Evolutionary conservation across 108 stramenopile species (phyloP).

Genomic region (Cafeteria roenbergensis): DNA sequence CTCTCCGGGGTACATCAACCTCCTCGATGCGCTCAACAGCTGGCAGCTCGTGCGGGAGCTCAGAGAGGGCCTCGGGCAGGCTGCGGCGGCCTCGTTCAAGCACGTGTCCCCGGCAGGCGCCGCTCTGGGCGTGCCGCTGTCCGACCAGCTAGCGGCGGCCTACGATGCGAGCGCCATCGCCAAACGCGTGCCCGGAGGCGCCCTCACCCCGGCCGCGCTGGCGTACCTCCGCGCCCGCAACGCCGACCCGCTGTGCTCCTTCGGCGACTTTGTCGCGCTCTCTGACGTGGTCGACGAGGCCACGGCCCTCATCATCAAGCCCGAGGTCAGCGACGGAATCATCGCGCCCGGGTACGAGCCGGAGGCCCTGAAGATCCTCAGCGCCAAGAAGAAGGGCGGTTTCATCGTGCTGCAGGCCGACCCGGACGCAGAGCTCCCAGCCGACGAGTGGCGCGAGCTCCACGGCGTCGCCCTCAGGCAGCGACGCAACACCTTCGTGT

Average conservation of each 20-base stretch:
- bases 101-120: constrained; percentile 95
- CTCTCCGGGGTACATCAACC: constrained; percentile 91
- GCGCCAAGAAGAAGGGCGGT: constrained; percentile 86
- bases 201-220: constrained; percentile 69
- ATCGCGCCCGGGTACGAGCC: constrained; percentile 94
- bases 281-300: constrained; percentile 85
- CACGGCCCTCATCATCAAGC: constrained; percentile 81
- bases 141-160: constrained; percentile 62
- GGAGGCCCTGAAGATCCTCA: constrained; percentile 79
- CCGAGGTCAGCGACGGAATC: constrained; percentile 92
- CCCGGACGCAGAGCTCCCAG: constrained; percentile 58
- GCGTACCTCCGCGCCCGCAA: constrained; percentile 94
- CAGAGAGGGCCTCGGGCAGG: constrained; percentile 66
- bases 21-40: constrained; percentile 90
- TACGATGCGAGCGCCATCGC: constrained; percentile 64
- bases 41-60: constrained; percentile 90
- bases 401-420: constrained; percentile 89
- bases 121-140: constrained; percentile 79
- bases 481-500: constrained; percentile 73
- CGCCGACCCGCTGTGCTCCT: constrained; percentile 95
- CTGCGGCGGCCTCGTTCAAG: constrained; percentile 91
- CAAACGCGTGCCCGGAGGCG: not conserved
- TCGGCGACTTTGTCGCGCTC: constrained; percentile 92
- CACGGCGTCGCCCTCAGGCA: constrained; percentile 90
- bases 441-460: constrained; percentile 88